phyloP scores from a whole-genome alignment of 805 yeast genomes.

The Starmerella lactis-condensi region DNA sequence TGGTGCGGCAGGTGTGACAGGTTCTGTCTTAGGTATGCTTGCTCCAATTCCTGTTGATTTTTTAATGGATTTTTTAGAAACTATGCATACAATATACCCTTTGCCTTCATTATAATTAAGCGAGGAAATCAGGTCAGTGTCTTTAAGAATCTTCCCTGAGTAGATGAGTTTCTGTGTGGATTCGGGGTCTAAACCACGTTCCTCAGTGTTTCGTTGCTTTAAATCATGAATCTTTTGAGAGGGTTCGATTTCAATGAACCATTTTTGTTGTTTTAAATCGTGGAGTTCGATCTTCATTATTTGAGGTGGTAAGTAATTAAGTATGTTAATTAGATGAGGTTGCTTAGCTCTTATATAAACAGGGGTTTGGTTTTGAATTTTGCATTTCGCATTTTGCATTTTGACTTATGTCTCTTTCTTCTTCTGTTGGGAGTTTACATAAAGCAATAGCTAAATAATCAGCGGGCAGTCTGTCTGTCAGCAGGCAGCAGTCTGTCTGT shows the following conservation, averaged over 20 bases:
- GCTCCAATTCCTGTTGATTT: background rate
- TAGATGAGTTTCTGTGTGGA: constrained; percentile 73
- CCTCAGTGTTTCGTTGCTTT: constrained; percentile 52
- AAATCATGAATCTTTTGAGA: constrained; percentile 49
- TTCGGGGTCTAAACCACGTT: constrained; percentile 44
- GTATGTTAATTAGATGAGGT: too few relatives aligned
- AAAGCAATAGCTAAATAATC: too few relatives aligned
- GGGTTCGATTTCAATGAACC: constrained; percentile 59
- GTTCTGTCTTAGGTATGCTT: constrained; percentile 10
- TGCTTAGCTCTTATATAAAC: too few relatives aligned
- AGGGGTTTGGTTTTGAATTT: too few relatives aligned
- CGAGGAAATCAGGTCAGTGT: constrained; percentile 52
- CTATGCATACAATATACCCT: constrained; percentile 85
- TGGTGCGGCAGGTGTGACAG: constrained; percentile 15
- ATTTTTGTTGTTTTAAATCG: constrained; percentile 81
- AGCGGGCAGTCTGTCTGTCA: too few relatives aligned
- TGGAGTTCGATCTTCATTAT: constrained; percentile 64
- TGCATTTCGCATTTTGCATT: too few relatives aligned
- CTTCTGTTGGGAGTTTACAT: too few relatives aligned
- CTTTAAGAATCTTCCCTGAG: constrained; percentile 79
- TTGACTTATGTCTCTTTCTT: too few relatives aligned
- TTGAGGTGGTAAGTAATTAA: too few relatives aligned
- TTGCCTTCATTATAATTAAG: constrained; percentile 62
- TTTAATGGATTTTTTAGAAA: constrained; percentile 25
- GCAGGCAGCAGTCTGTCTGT: too few relatives aligned